A percentile compares a stretch with the other conserved stretches of the same genome.
Conservation (phyloP, 2,329 filamentous ascomycete genomes). For the Trichoderma gracile region DNA sequence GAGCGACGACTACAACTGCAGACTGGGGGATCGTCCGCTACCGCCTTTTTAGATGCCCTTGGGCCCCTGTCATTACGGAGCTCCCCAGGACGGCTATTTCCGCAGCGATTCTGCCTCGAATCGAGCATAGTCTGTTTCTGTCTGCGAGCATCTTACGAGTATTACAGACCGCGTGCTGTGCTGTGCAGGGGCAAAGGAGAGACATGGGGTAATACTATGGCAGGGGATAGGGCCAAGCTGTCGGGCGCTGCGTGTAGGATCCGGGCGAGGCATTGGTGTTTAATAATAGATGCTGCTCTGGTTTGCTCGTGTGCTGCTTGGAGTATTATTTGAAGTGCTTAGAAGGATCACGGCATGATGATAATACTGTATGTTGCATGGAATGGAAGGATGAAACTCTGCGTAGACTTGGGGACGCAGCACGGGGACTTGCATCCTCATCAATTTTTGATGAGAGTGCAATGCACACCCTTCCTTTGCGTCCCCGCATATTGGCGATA, state of each 20-base stretch:
- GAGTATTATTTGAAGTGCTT: too few species aligned
- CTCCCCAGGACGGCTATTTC: slow-evolving; percentile 10
- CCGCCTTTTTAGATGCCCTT: slow-evolving; percentile 12
- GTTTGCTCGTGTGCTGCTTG: too few species aligned
- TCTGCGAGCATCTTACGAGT: not conserved
- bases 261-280: not conserved
- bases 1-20: not conserved
- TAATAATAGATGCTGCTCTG: not conserved
- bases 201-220: too few species aligned
- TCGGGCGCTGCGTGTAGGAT: slow-evolving; percentile 6
- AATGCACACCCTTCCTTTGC: too few species aligned
- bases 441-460: too few species aligned
- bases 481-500: too few species aligned
- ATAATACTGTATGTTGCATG: too few species aligned
- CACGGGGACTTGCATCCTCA: too few species aligned
- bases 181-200: not conserved
- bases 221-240: not conserved
- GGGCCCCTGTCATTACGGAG: not conserved
- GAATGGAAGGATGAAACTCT: too few species aligned
- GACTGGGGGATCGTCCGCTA: slow-evolving; percentile 23
- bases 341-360: too few species aligned
- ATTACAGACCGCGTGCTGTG: too few species aligned
- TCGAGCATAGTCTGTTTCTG: not conserved
- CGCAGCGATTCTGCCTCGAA: not conserved
- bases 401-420: too few species aligned